phyloP scores from a whole-genome alignment of 345 rosid genomes.

The Microthlaspi erraticum region DNA sequence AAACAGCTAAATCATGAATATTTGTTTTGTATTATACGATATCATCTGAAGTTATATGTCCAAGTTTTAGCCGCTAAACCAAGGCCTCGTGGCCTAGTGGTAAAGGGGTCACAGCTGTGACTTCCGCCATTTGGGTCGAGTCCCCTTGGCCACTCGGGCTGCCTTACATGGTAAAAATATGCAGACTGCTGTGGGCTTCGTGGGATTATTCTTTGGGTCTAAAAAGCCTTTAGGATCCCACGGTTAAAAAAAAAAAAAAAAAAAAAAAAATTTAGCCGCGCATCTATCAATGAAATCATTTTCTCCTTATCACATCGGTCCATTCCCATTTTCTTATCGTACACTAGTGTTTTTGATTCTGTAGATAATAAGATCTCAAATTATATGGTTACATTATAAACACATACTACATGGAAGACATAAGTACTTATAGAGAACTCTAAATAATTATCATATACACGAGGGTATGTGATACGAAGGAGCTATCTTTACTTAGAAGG shows the following conservation, averaged over 20 bases:
- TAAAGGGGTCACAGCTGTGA: too few relatives aligned
- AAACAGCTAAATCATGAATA: background rate
- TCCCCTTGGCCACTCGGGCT: too few relatives aligned
- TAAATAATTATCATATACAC: background rate
- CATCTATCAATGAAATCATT: constrained; percentile 5
- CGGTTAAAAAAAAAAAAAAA: too few relatives aligned
- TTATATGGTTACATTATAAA: background rate
- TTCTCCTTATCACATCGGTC: constrained; percentile 29
- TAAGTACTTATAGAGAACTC: background rate
- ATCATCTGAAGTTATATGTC: constrained; percentile 22
- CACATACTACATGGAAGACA: background rate
- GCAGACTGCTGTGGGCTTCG: too few relatives aligned
- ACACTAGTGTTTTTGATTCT: background rate
- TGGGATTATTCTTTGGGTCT: too few relatives aligned
- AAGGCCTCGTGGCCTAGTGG: too few relatives aligned
- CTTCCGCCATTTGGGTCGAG: too few relatives aligned
- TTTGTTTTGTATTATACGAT: constrained; percentile 29
- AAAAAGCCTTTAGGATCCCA: too few relatives aligned
- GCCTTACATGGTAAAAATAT: too few relatives aligned
- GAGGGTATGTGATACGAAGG: background rate
- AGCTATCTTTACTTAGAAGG: constrained; percentile 39
- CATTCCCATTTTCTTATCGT: constrained; percentile 8
- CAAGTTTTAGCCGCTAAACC: background rate
- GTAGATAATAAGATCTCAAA: background rate
- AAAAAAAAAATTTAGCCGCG: too few relatives aligned